Evolutionary conservation across 345 rosid genomes (phyloP).

Genomic region (Triadica sebifera): DNA sequence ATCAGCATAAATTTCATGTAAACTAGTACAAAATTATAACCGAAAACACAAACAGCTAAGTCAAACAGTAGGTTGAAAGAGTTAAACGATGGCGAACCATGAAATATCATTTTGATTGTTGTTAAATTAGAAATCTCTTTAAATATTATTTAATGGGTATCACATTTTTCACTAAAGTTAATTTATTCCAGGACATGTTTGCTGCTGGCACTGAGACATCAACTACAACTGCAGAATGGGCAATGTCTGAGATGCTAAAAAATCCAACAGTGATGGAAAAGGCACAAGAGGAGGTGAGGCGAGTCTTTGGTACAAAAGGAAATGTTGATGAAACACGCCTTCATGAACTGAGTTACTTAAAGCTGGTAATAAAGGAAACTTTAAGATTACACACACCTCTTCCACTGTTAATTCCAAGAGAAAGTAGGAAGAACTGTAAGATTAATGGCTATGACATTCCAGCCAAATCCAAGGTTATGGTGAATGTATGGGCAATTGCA

Average conservation of each 20-base stretch:
- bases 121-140: background rate
- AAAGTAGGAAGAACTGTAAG: background rate
- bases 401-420: background rate
- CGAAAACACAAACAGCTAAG: no score
- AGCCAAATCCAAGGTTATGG: background rate
- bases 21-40: no score
- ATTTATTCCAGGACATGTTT: background rate
- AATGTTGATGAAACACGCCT: background rate
- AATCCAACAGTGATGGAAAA: background rate
- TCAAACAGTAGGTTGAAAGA: no score
- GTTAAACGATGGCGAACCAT: no score
- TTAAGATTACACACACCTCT: constrained; percentile 1
- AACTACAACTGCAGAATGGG: background rate
- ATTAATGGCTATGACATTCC: constrained; percentile 9
- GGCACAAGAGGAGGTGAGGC: background rate
- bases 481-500: constrained; percentile 2
- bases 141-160: background rate
- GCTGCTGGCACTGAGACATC: background rate
- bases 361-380: constrained; percentile 6
- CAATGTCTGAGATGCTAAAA: constrained; percentile 2
- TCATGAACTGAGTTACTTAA: background rate
- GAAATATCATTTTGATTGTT: no score
- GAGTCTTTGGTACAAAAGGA: background rate
- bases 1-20: no score
- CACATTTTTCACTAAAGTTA: background rate